Evolutionary conservation across 495 filamentous ascomycete genomes (phyloP), one percentile per base, ranked within the genome.

Genomic region (Geopyxis carbonaria): DNA sequence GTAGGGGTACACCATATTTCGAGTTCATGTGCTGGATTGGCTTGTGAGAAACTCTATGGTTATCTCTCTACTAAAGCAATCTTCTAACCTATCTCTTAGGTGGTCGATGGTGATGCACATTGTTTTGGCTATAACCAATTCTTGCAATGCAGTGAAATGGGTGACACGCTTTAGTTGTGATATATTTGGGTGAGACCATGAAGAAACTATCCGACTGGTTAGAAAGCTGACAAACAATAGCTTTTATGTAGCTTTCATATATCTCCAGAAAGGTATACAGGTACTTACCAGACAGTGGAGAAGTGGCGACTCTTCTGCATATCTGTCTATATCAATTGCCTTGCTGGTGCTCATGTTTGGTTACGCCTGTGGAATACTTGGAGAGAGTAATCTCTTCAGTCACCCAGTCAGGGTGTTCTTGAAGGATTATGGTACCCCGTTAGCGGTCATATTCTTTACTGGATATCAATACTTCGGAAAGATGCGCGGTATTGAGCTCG

Each of bases 11-110:
- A 0, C 75, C 79, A 41, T 87, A 81, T 54, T 67, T 85, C 34
- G 69, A 73, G 9, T 89, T 89, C 45, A 85, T 89, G 80, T 75
- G 72, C 48, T 84, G 80, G 77, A 76, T 86, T 51, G 78, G 80
- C 29, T 62, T 89, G 64, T 75, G 54, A 58, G 72, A 59, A 33
- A 18, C 24, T 24, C 2, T 10, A n/a, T 9, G 2, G 31, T 8
- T 39, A 13, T 18, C 20, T 13, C 7, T 14, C 5, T 14, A 23
- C n/a, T 0, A 14, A 34, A 15, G 31, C 40, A 48, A 39, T 56
- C 37, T 33, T 40, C 14, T 31, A 5, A 28, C 15, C 38, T 10
- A 39, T 29, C 28, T 34, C 40, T 31, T 29, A 76, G 66, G 29
- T 89, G 81, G 81, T 77, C 80, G 0, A 59, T 84, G 35, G 61